A percentile compares a stretch with the other conserved stretches of the same genome.
Evolutionary conservation across 2,329 filamentous ascomycete genomes (phyloP).

Genomic region (Atkinsonella texensis): DNA sequence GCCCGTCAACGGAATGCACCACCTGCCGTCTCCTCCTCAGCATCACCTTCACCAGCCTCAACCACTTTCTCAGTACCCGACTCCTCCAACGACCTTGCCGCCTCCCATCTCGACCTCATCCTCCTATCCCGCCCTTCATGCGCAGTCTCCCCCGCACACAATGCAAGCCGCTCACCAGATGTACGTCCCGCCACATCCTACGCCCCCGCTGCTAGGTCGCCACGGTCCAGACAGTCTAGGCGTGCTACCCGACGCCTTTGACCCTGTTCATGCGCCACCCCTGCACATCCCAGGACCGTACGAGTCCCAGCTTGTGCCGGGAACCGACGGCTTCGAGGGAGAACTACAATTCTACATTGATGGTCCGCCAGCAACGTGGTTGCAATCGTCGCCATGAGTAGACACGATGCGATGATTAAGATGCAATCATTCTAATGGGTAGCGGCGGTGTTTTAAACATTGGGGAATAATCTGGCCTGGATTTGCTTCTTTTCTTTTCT

Average conservation of each 20-base stretch:
- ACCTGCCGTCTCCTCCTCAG: constrained; percentile 4
- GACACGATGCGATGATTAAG: constrained; percentile 5
- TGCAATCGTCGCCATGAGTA: constrained; percentile 8
- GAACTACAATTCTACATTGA: constrained; percentile 33
- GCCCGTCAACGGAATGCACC: neutral
- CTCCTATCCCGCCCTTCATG: constrained; percentile 11
- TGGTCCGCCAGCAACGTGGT: constrained; percentile 16
- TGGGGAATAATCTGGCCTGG: too few relatives aligned
- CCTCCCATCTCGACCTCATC: constrained; percentile 10
- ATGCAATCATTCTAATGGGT: neutral
- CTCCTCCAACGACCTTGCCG: constrained; percentile 10
- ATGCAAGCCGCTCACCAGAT: constrained; percentile 4
- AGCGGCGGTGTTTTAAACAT: too few relatives aligned
- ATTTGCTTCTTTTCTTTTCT: too few relatives aligned
- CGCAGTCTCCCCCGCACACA: constrained; percentile 7
- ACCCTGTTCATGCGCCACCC: constrained; percentile 15
- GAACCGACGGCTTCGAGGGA: constrained; percentile 33
- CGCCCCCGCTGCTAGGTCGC: constrained; percentile 9
- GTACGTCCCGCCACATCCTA: constrained; percentile 9
- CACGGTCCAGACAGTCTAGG: constrained; percentile 22
- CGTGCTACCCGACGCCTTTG: constrained; percentile 30
- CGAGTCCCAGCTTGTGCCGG: constrained; percentile 16
- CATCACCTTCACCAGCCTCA: constrained; percentile 6
- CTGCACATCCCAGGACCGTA: constrained; percentile 8
- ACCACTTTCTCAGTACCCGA: constrained; percentile 3